Evolutionary conservation across 148 eudicot genomes (phyloP).

Genomic region (Tetragonia tetragonoides): DNA sequence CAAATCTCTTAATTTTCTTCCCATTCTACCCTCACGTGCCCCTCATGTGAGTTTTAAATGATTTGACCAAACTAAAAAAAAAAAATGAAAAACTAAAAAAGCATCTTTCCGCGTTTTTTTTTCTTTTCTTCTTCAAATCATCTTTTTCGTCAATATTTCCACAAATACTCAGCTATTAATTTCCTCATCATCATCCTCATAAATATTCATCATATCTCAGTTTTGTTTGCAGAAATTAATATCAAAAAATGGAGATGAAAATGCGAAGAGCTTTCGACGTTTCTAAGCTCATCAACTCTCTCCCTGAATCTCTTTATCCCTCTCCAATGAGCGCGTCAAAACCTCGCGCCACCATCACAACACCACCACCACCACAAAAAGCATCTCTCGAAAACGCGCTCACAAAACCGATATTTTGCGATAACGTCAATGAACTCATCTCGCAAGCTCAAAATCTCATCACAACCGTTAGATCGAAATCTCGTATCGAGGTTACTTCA

Average conservation of each 20-base stretch:
- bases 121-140: too few species aligned
- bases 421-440: constrained; percentile 22
- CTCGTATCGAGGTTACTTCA: constrained; percentile 27
- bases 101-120: not conserved
- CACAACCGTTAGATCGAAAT: constrained; percentile 17
- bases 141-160: too few species aligned
- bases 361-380: not conserved
- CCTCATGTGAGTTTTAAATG: too few species aligned
- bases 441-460: not conserved
- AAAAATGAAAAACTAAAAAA: not conserved
- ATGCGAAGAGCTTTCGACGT: constrained; percentile 2
- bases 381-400: constrained; percentile 5
- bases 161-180: not conserved
- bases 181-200: not conserved
- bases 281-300: constrained; percentile 13
- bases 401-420: constrained; percentile 27
- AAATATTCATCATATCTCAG: not conserved
- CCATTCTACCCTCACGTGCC: too few species aligned
- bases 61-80: too few species aligned
- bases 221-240: constrained; percentile 16
- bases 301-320: constrained; percentile 16
- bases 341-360: not conserved
- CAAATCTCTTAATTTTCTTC: too few species aligned
- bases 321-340: constrained; percentile 6
- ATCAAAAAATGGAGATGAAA: constrained; percentile 20